Conservation (phyloP, 495 filamentous ascomycete species). For the Xylaria castorea region DNA sequence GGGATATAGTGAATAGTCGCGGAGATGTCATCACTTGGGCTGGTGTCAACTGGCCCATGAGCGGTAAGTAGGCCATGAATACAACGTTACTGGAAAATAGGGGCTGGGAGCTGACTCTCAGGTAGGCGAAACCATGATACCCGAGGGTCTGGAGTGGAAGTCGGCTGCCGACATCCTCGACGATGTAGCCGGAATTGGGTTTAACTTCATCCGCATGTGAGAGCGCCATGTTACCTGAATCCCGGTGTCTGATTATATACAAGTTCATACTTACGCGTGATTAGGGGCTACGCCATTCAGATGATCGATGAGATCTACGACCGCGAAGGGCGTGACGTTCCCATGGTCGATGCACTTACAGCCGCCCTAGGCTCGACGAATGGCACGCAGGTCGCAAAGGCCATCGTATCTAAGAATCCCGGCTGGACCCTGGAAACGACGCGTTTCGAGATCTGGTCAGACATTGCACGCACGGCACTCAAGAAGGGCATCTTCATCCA, state of each 20-base stretch:
- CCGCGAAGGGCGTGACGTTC: conserved; percentile 52
- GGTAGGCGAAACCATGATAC: conserved; percentile 61
- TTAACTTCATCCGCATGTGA: conserved; percentile 59
- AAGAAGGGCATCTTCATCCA: conserved; percentile 59
- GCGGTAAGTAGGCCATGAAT: conserved; percentile 27
- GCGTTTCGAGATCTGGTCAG: conserved; percentile 50
- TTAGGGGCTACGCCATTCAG: conserved; percentile 58
- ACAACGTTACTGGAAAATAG: conserved; percentile 22
- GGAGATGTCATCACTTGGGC: conserved; percentile 55
- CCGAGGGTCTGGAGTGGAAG: conserved; percentile 63
- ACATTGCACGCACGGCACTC: conserved; percentile 51
- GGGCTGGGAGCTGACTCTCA: neutral
- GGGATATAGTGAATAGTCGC: conserved; percentile 55
- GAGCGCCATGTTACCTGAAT: neutral
- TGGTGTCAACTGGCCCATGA: conserved; percentile 63
- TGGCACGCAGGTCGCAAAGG: conserved; percentile 51
- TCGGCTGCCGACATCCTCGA: conserved; percentile 55
- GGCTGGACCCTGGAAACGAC: conserved; percentile 52
- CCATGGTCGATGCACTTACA: conserved; percentile 50
- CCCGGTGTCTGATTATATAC: neutral
- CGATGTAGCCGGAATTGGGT: conserved; percentile 55
- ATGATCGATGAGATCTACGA: conserved; percentile 64
- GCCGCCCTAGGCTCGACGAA: conserved; percentile 54
- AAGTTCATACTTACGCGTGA: neutral
- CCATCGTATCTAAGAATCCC: conserved; percentile 54